Conservation (phyloP, 2,329 filamentous ascomycete genomes). For the Ophiostoma piceae region DNA sequence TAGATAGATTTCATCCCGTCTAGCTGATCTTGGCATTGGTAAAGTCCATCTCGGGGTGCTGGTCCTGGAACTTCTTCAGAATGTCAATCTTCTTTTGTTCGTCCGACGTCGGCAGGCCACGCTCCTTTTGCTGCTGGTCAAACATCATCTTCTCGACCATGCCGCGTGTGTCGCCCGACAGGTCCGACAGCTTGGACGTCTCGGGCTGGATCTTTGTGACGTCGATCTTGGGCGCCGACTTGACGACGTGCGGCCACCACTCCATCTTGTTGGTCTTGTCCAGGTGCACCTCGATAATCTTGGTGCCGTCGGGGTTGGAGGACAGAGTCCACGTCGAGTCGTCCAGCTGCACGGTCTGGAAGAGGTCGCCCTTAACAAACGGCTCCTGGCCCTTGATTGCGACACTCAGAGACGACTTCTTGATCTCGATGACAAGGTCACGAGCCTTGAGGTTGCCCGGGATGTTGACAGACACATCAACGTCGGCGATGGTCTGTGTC, state of each 20-base stretch:
- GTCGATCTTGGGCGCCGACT: constrained; percentile 82
- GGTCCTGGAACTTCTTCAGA: constrained; percentile 82
- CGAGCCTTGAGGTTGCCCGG: constrained; percentile 77
- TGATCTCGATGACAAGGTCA: constrained; percentile 78
- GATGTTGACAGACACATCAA: constrained; percentile 73
- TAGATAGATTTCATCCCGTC: not conserved
- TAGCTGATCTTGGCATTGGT: constrained; percentile 62
- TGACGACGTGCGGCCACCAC: constrained; percentile 96
- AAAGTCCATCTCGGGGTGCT: constrained; percentile 70
- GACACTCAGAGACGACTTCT: constrained; percentile 70
- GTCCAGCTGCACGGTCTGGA: constrained; percentile 71
- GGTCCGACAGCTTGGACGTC: constrained; percentile 81
- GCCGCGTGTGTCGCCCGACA: constrained; percentile 87
- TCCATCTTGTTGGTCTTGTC: constrained; percentile 77
- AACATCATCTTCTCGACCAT: constrained; percentile 99
- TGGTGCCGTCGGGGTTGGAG: constrained; percentile 27
- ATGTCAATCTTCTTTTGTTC: constrained; percentile 95
- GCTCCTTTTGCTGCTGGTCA: constrained; percentile 95
- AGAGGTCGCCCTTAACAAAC: constrained; percentile 80
- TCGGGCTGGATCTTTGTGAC: constrained; percentile 92
- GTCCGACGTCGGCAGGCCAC: constrained; percentile 80
- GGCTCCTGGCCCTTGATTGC: constrained; percentile 84
- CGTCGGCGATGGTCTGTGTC: constrained; percentile 85
- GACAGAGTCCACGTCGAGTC: constrained; percentile 91
- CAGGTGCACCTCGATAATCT: constrained; percentile 29